Evolutionary conservation across 768 basidiomycete genomes (phyloP).

Genomic region (Lactifluus volemus): DNA sequence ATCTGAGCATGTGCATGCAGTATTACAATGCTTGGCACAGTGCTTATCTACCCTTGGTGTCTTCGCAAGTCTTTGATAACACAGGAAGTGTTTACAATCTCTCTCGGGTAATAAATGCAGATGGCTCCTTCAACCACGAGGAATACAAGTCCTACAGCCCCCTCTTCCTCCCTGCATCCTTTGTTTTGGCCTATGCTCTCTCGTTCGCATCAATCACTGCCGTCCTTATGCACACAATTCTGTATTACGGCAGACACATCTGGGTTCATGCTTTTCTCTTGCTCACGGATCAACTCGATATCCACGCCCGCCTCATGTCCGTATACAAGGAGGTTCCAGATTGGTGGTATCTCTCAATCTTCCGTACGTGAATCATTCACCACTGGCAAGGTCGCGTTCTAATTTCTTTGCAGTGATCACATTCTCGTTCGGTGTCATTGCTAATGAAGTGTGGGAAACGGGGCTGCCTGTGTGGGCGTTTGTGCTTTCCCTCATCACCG

Average conservation of each 20-base stretch:
- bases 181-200: constrained; percentile 69
- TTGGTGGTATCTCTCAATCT: constrained; percentile 76
- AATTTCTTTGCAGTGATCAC: constrained; percentile 34
- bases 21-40: constrained; percentile 9
- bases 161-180: constrained; percentile 55
- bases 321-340: constrained; percentile 69
- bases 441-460: constrained; percentile 68
- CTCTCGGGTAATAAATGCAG: constrained; percentile 42
- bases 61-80: constrained; percentile 60
- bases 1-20: neutral
- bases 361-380: constrained; percentile 26
- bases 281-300: constrained; percentile 72
- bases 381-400: no score
- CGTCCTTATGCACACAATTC: constrained; percentile 57
- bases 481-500: constrained; percentile 57
- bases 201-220: constrained; percentile 77
- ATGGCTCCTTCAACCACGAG: constrained; percentile 45
- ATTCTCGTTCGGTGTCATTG: constrained; percentile 59
- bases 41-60: constrained; percentile 40
- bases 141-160: constrained; percentile 53
- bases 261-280: constrained; percentile 61
- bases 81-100: constrained; percentile 51
- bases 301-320: constrained; percentile 77
- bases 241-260: constrained; percentile 76
- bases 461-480: constrained; percentile 68